A percentile compares a stretch with the other conserved stretches of the same genome.
Conservation (phyloP, 495 filamentous ascomycete genomes). For the Xylaria palmicola region DNA sequence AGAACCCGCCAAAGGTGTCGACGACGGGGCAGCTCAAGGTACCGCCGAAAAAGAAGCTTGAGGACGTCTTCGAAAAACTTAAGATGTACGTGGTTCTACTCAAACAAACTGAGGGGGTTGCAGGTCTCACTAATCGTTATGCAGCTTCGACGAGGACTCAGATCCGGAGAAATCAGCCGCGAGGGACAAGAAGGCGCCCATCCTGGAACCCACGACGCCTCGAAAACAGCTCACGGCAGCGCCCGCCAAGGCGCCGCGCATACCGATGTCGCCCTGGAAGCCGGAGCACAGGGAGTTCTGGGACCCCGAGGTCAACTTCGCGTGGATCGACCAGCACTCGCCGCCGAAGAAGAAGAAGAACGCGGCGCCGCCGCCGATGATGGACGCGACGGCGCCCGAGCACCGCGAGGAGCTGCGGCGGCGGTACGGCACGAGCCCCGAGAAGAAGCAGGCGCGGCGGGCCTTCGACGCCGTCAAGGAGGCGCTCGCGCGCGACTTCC, state of each 20-base stretch:
- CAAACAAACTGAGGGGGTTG: not conserved
- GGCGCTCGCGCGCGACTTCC: conserved; percentile 63
- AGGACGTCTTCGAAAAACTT: conserved; percentile 31
- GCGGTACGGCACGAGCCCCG: conserved; percentile 23
- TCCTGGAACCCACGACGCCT: conserved; percentile 29
- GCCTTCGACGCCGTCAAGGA: conserved; percentile 68
- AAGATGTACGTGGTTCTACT: conserved; percentile 21
- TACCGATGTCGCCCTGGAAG: conserved; percentile 50
- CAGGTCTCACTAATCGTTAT: conserved; percentile 12
- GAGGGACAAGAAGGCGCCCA: conserved; percentile 19
- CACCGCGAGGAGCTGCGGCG: conserved; percentile 16
- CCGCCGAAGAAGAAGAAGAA: conserved; percentile 52
- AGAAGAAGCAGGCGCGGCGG: conserved; percentile 50
- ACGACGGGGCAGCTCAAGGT: conserved; percentile 9
- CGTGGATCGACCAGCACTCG: conserved; percentile 81
- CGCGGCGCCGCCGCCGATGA: no score
- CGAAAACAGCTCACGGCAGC: conserved; percentile 34
- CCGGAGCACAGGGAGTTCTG: conserved; percentile 79
- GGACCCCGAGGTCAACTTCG: conserved; percentile 69
- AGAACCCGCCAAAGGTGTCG: not conserved
- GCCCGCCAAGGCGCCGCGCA: conserved; percentile 36
- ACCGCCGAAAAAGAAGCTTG: conserved; percentile 18
- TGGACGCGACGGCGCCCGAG: not conserved
- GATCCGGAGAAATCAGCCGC: conserved; percentile 15
- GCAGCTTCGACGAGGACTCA: conserved; percentile 27